phyloP scores from a whole-genome alignment of 202 grass and related monocot species.

The Schoenoplectus tabernaemontani region DNA sequence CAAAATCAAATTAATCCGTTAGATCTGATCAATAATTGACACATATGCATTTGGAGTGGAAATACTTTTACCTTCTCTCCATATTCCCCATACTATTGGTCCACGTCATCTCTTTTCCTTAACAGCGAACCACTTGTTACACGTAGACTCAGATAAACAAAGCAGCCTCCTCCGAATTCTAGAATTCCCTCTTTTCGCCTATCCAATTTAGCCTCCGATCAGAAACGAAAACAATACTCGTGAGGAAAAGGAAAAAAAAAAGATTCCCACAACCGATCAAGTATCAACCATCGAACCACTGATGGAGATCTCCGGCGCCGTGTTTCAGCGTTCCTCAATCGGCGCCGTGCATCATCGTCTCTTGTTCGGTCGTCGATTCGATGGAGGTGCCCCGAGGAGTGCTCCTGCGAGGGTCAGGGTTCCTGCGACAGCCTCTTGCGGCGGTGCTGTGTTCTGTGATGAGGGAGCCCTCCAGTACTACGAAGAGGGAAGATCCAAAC shows the following conservation, averaged over 20 bases:
- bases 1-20: too few relatives aligned
- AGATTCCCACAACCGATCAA: neutral
- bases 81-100: neutral
- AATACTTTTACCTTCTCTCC: too few relatives aligned
- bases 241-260: neutral
- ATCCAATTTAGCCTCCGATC: neutral
- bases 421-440: constrained; percentile 32
- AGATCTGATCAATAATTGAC: too few relatives aligned
- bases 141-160: neutral
- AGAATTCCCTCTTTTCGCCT: neutral
- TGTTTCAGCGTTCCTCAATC: too few relatives aligned
- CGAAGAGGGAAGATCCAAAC: constrained; percentile 31
- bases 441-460: constrained; percentile 40
- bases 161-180: too few relatives aligned
- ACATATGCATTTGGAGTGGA: too few relatives aligned
- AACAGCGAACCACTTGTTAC: neutral
- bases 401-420: neutral
- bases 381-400: constrained; percentile 1
- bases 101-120: neutral
- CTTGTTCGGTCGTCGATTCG: neutral
- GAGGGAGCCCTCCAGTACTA: constrained; percentile 53
- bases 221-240: neutral
- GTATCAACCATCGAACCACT: neutral
- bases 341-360: neutral
- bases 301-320: constrained; percentile 58